Evolutionary conservation across 1,139 yeast genomes (phyloP).

Genomic region (Blastobotrys proliferans): DNA sequence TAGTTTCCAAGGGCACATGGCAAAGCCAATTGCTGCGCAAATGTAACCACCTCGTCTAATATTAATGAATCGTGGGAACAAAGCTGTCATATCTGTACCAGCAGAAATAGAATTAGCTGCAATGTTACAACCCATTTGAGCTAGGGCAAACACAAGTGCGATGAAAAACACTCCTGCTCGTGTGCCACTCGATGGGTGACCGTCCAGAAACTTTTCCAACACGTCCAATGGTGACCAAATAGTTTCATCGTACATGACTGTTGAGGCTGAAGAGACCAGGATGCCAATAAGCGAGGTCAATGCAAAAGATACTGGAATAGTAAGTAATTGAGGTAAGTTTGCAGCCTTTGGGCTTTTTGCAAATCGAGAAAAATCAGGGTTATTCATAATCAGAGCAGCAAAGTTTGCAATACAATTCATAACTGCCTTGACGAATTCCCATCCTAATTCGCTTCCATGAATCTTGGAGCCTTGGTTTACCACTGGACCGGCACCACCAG

Average conservation of each 20-base stretch:
- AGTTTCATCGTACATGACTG: slow-evolving; percentile 61
- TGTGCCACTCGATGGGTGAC: slow-evolving; percentile 56
- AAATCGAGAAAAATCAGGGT: slow-evolving; percentile 88
- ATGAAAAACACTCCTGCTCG: slow-evolving; percentile 86
- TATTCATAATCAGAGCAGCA: slow-evolving; percentile 80
- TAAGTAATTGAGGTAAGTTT: slow-evolving; percentile 50
- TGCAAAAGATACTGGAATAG: slow-evolving; percentile 76
- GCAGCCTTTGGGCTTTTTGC: slow-evolving; percentile 53
- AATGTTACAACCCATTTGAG: slow-evolving; percentile 89
- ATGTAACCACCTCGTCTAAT: slow-evolving; percentile 79
- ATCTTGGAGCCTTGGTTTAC: slow-evolving; percentile 47
- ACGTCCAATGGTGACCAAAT: slow-evolving; percentile 88
- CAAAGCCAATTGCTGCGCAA: slow-evolving; percentile 73
- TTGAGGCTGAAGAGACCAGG: slow-evolving; percentile 78
- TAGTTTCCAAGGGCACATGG: slow-evolving; percentile 87
- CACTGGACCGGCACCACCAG: slow-evolving; percentile 70
- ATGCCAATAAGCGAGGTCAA: slow-evolving; percentile 83
- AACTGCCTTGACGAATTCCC: slow-evolving; percentile 78
- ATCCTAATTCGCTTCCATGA: slow-evolving; percentile 59
- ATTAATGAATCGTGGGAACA: slow-evolving; percentile 72
- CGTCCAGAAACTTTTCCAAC: slow-evolving; percentile 58
- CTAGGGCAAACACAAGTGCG: slow-evolving; percentile 71
- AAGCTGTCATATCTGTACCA: slow-evolving; percentile 86
- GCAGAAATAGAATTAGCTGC: slow-evolving; percentile 86
- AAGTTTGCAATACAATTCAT: slow-evolving; percentile 82